Conservation (phyloP, 1,139 yeast genomes). For the Kurtzmaniella natalensis region DNA sequence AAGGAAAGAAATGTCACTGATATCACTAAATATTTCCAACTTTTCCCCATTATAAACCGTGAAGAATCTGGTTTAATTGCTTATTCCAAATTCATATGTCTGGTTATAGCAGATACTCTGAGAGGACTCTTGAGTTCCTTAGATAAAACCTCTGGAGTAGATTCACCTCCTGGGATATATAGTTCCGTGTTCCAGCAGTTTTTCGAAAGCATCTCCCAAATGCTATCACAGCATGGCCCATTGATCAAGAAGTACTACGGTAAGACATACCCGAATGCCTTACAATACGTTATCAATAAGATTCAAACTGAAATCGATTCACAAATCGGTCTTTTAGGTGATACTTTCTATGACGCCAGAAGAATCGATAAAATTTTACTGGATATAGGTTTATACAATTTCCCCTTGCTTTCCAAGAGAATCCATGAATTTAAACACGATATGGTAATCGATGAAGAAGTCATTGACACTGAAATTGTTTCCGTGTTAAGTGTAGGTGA, state of each 20-base stretch:
- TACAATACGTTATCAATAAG: conserved; percentile 61
- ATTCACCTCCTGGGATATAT: conserved; percentile 44
- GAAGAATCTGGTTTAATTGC: conserved; percentile 69
- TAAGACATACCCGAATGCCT: conserved; percentile 43
- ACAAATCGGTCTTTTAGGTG: conserved; percentile 83
- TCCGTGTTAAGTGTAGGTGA: conserved; percentile 49
- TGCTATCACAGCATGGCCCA: conserved; percentile 81
- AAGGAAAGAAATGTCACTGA: conserved; percentile 57
- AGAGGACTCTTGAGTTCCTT: conserved; percentile 50
- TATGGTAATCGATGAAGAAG: conserved; percentile 13
- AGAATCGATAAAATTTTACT: conserved; percentile 52
- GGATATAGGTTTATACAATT: conserved; percentile 56
- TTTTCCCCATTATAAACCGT: conserved; percentile 82
- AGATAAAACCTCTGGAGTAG: conserved; percentile 27
- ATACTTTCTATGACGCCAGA: conserved; percentile 77
- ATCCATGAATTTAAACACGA: conserved; percentile 14
- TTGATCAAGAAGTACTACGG: conserved; percentile 74
- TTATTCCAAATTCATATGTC: conserved; percentile 82
- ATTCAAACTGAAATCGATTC: conserved; percentile 87
- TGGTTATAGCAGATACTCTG: conserved; percentile 76
- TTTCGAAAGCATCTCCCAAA: conserved; percentile 80
- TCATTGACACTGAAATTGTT: conserved; percentile 28
- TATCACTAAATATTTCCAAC: conserved; percentile 73
- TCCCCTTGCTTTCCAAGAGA: conserved; percentile 39
- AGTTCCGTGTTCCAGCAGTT: conserved; percentile 69